Percentiles rank a stretch among this genome's conserved stretches.
These are phyloP conservation scores for Pleurotus sapidus DNA, from an alignment of 768 basidiomycete genomes.

Conservation along the genomic window DNA sequence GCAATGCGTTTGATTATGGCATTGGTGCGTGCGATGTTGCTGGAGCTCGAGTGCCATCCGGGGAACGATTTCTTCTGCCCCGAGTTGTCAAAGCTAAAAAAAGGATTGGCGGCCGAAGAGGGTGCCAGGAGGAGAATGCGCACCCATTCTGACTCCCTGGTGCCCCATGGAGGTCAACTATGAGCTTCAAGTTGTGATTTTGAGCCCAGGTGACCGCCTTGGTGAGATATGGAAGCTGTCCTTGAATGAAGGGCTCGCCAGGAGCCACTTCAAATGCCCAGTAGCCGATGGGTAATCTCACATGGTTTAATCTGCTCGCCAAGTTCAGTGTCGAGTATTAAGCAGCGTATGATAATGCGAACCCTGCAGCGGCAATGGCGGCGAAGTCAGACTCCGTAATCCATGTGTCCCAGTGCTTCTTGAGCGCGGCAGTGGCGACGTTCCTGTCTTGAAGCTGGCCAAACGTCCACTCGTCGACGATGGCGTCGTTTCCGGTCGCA, in stretches of 20 bases:
- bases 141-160: slow-evolving; percentile 80
- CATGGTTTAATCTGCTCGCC: slow-evolving; percentile 65
- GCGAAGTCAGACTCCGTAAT: slow-evolving; percentile 82
- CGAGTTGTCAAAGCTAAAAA: slow-evolving; percentile 74
- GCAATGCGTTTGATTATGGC: slow-evolving; percentile 62
- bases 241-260: slow-evolving; percentile 78
- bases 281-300: slow-evolving; percentile 84
- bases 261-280: slow-evolving; percentile 83
- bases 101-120: neutral
- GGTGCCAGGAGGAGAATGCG: slow-evolving; percentile 17
- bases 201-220: slow-evolving; percentile 72
- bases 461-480: slow-evolving; percentile 81
- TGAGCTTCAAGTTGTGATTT: slow-evolving; percentile 70
- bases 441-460: slow-evolving; percentile 53
- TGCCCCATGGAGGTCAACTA: slow-evolving; percentile 71
- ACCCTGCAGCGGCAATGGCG: slow-evolving; percentile 76
- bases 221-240: slow-evolving; percentile 67
- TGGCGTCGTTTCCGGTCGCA: slow-evolving; percentile 54
- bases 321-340: too few species aligned
- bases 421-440: slow-evolving; percentile 49
- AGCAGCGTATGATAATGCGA: slow-evolving; percentile 1
- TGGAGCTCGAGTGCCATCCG: slow-evolving; percentile 64
- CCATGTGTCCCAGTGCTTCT: slow-evolving; percentile 78
- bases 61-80: slow-evolving; percentile 63
- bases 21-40: slow-evolving; percentile 67